Percentiles rank a stretch among this genome's conserved stretches.
phyloP scores from a whole-genome alignment of 1,284 basidiomycete species.

The Cerrena zonata region DNA sequence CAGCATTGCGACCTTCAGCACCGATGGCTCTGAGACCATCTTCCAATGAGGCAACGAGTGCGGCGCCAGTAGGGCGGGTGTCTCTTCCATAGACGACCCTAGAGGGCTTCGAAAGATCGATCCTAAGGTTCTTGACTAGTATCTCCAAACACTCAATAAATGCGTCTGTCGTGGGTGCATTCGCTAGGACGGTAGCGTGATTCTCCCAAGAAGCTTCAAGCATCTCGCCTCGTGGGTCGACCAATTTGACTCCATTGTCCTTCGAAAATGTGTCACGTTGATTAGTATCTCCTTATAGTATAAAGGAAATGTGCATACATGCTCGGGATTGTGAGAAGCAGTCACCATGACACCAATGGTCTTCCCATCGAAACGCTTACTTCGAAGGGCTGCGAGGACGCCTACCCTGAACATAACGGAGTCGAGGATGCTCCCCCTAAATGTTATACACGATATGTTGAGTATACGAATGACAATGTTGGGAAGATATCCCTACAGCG shows the following conservation, averaged over 20 bases:
- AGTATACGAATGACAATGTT: conserved; percentile 31
- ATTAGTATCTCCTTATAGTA: conserved; percentile 1
- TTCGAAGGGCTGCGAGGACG: conserved; percentile 83
- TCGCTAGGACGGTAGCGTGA: conserved; percentile 86
- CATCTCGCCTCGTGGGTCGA: conserved; percentile 99
- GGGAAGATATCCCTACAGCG: too few relatives aligned
- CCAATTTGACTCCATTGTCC: conserved; percentile 98
- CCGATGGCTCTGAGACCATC: conserved; percentile 76
- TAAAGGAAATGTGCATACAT: conserved; percentile 42
- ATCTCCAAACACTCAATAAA: conserved; percentile 65
- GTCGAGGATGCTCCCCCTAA: conserved; percentile 77
- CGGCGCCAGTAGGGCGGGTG: conserved; percentile 85
- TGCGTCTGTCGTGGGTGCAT: conserved; percentile 70
- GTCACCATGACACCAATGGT: conserved; percentile 98
- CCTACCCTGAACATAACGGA: conserved; percentile 92
- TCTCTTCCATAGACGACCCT: conserved; percentile 88
- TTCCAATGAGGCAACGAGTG: conserved; percentile 77
- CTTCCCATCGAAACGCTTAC: conserved; percentile 84
- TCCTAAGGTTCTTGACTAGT: conserved; percentile 64
- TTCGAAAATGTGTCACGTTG: conserved; percentile 29
- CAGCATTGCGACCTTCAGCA: conserved; percentile 63
- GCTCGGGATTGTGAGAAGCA: conserved; percentile 96
- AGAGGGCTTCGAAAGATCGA: conserved; percentile 76
- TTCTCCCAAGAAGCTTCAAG: conserved; percentile 91
- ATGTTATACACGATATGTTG: background rate